Percentiles rank a stretch among this genome's conserved stretches.
Conservation (phyloP, 768 basidiomycete genomes). For the Rhizopogon vulgaris region DNA sequence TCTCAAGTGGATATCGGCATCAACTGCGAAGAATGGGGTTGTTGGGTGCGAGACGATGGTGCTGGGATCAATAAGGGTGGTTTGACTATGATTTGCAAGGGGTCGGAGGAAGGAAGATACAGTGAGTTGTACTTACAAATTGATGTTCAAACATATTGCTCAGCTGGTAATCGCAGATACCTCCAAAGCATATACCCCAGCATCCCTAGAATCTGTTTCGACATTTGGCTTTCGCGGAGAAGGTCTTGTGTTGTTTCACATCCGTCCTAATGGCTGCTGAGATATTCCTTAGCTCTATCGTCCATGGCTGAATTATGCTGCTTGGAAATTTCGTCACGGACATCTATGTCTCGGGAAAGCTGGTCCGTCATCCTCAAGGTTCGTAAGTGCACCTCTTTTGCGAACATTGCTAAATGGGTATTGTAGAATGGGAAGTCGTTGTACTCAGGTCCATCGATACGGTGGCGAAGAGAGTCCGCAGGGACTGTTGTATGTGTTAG, state of each 20-base stretch:
- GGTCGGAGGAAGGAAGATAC: constrained; percentile 54
- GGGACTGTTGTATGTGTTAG: constrained; percentile 83
- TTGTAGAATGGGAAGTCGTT: constrained; percentile 57
- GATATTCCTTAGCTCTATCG: constrained; percentile 57
- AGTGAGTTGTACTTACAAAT: constrained; percentile 40
- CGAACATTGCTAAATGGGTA: not conserved
- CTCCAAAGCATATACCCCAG: constrained; percentile 59
- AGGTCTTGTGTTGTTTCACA: constrained; percentile 42
- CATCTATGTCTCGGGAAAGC: constrained; percentile 50
- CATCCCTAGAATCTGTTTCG: constrained; percentile 42
- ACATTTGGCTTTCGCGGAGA: constrained; percentile 94
- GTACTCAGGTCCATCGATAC: constrained; percentile 66
- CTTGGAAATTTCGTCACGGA: constrained; percentile 80
- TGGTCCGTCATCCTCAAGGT: constrained; percentile 83
- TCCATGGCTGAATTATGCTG: constrained; percentile 76
- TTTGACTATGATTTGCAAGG: constrained; percentile 47
- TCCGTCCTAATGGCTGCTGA: not conserved
- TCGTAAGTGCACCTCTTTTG: not conserved
- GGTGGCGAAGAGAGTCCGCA: constrained; percentile 64
- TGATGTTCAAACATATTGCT: not conserved
- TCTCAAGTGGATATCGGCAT: constrained; percentile 64
- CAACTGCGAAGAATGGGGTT: constrained; percentile 71
- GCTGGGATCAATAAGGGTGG: constrained; percentile 61
- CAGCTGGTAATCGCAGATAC: constrained; percentile 40
- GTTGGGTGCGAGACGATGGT: constrained; percentile 87